phyloP scores from a whole-genome alignment of 2,329 filamentous ascomycete species.

The Nakataea oryzae region DNA sequence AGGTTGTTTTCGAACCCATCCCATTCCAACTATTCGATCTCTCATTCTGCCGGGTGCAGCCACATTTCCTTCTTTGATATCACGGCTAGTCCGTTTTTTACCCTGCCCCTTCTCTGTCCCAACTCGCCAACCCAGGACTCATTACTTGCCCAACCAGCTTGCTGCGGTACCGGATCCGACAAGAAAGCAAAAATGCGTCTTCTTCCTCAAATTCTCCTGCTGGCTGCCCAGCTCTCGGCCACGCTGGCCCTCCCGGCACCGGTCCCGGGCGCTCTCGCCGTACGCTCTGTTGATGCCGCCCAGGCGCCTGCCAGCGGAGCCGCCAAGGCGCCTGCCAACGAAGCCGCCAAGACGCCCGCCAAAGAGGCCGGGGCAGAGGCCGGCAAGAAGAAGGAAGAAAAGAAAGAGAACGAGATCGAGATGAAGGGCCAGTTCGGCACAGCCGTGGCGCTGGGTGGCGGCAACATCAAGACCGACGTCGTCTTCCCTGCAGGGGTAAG shows the following conservation, averaged over 20 bases:
- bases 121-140: background rate
- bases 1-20: too few relatives aligned
- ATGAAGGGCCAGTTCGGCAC: conserved; percentile 18
- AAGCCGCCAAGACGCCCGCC: background rate
- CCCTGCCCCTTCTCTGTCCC: background rate
- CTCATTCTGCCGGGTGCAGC: too few relatives aligned
- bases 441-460: conserved; percentile 18
- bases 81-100: background rate
- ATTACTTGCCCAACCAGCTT: background rate
- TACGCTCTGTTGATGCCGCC: background rate
- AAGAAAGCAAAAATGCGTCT: conserved; percentile 9
- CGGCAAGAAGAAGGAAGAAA: conserved; percentile 3
- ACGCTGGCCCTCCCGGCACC: conserved; percentile 8
- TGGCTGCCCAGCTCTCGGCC: conserved; percentile 12
- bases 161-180: background rate
- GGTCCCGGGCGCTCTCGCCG: conserved; percentile 1
- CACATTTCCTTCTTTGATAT: too few relatives aligned
- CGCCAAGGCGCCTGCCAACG: background rate
- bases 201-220: conserved; percentile 8
- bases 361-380: background rate
- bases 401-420: conserved; percentile 17
- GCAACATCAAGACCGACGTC: conserved; percentile 20
- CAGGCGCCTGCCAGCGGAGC: too few relatives aligned
- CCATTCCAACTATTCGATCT: too few relatives aligned
- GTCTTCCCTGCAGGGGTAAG: conserved; percentile 22